Evolutionary conservation across 768 basidiomycete genomes (phyloP), one percentile per base, ranked within the genome.

Genomic region (Nidularia pulvinata): DNA sequence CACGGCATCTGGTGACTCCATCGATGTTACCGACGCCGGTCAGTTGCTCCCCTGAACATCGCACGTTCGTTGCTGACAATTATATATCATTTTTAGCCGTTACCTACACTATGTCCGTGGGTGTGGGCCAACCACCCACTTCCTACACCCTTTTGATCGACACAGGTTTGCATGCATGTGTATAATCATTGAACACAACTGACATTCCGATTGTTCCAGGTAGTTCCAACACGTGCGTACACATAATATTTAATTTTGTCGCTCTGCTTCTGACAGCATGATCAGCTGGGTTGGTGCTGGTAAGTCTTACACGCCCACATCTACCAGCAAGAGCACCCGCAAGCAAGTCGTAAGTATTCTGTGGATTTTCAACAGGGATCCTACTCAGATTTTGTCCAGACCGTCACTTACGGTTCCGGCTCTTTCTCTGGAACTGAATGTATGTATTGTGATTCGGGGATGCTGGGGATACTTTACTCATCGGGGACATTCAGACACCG

Each of bases 21-120:
- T 85, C 54, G 80, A 85, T 48, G 83, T 80, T 46, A 84, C 80
- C 42, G 81, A 85, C 62, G 70, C 84, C 49, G 76, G 79, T 74
- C 52, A 33, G 65, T 61, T n/a, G n/a, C 9, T 33, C 46, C 49
- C 36, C 13, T 14, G 14, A 11, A 6, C 25, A 14, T 30, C 45
- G 22, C 11, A 32, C 16, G 35, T 49, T 42, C 48, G 47, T 42
- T n/a, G 34, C 22, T 49, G n/a, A 49, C 42, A n/a, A 52, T 14
- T 45, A 6, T 10, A 44, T 52, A 30, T 46, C 30, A 43, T 46
- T 51, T 22, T 22, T 52, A 65, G 60, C 54, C 51, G 81, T 85
- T 7, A 81, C 79, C 13, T 86, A 86, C 63, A 80, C 77, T 6
- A 69, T 74, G 55, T 59, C 73, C 13, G 77, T 85, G 42, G 77